Evolutionary conservation across 179 eudicot species (phyloP).

Genomic region (Camellia oleifera): DNA sequence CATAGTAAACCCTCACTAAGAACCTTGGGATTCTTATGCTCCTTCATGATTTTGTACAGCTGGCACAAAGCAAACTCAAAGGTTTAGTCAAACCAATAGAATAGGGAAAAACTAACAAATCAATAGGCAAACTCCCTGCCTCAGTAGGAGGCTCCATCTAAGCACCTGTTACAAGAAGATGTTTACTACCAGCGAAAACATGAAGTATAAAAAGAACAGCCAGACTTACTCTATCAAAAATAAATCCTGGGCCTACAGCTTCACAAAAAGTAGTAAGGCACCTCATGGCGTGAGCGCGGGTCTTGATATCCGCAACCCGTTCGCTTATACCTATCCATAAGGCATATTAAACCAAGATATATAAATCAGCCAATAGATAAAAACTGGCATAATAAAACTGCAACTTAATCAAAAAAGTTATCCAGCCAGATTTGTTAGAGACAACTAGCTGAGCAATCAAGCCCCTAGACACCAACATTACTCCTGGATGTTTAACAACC

Average conservation of each 20-base stretch:
- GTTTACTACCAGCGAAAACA: not conserved
- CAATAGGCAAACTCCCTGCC: not conserved
- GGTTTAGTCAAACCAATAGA: not conserved
- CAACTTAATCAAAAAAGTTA: slow-evolving; percentile 3
- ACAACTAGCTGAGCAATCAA: not conserved
- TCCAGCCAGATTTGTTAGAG: not conserved
- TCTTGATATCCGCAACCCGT: slow-evolving; percentile 98
- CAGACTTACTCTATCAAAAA: slow-evolving; percentile 84
- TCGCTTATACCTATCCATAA: slow-evolving; percentile 70
- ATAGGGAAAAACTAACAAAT: not conserved
- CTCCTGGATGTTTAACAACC: not conserved
- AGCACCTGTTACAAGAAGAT: slow-evolving; percentile 4
- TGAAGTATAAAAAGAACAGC: slow-evolving; percentile 11
- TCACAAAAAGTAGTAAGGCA: slow-evolving; percentile 87
- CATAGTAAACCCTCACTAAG: slow-evolving; percentile 90
- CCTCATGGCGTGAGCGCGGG: slow-evolving; percentile 91
- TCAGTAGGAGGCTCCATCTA: slow-evolving; percentile 1
- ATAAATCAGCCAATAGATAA: not conserved
- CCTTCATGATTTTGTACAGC: slow-evolving; percentile 93
- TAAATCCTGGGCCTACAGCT: slow-evolving; percentile 91
- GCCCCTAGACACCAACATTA: not conserved
- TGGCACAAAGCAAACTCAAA: slow-evolving; percentile 27
- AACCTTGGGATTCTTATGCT: slow-evolving; percentile 99
- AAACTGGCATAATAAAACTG: not conserved
- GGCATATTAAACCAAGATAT: slow-evolving; percentile 9